Evolutionary conservation across 257 asterid species (phyloP).

Genomic region (Lavandula angustifolia): DNA sequence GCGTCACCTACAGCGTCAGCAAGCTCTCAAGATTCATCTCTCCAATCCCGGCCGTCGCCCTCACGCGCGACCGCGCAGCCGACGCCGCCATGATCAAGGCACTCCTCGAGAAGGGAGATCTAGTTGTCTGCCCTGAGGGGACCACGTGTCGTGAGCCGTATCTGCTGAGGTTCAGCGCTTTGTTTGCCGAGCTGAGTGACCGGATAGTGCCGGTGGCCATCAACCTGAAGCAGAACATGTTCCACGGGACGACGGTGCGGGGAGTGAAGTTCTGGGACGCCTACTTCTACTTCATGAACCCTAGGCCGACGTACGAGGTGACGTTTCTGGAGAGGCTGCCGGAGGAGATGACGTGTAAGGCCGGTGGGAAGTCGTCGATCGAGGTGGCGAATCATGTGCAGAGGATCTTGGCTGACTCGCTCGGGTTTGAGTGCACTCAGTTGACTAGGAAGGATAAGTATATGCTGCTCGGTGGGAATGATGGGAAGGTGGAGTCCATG

Average conservation of each 20-base stretch:
- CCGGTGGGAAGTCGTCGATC: conserved; percentile 77
- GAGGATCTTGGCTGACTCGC: conserved; percentile 67
- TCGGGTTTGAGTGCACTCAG: conserved; percentile 98
- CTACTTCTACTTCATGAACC: conserved; percentile 87
- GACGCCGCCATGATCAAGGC: conserved; percentile 79
- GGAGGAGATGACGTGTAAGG: conserved; percentile 77
- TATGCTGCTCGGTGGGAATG: conserved; percentile 95
- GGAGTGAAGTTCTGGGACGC: conserved; percentile 94
- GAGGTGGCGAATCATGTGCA: conserved; percentile 98
- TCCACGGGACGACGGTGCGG: conserved; percentile 79
- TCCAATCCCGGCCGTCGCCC: conserved; percentile 87
- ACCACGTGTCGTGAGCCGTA: conserved; percentile 90
- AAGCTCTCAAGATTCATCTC: conserved; percentile 75
- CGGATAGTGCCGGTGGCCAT: conserved; percentile 82
- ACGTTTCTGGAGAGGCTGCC: conserved; percentile 73
- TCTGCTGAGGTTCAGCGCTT: conserved; percentile 74
- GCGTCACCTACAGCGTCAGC: conserved; percentile 87
- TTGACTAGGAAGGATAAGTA: conserved; percentile 97
- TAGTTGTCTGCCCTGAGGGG: conserved; percentile 94
- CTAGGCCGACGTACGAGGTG: conserved; percentile 74
- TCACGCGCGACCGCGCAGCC: conserved; percentile 81
- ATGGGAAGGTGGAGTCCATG: conserved; percentile 98
- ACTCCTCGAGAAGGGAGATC: conserved; percentile 71
- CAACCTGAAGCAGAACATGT: conserved; percentile 68
- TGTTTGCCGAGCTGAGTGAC: conserved; percentile 87